Conservation (phyloP, 2,329 filamentous ascomycete species). For the Alternaria dauci region DNA sequence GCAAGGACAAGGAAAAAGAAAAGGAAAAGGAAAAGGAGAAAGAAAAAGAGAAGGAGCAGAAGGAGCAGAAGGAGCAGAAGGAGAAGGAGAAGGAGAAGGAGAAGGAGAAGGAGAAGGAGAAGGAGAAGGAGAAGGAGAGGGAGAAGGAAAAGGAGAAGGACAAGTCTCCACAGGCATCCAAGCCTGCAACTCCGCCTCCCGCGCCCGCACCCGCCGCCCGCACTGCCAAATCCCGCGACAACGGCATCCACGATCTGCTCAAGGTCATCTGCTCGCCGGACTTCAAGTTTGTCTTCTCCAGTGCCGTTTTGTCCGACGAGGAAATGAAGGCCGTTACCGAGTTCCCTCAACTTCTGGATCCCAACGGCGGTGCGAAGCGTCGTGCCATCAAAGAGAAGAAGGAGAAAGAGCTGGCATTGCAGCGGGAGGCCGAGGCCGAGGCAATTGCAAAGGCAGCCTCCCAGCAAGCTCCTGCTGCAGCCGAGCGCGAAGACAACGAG, state of each 20-base stretch:
- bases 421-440: constrained; percentile 62
- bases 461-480: constrained; percentile 24
- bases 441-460: constrained; percentile 57
- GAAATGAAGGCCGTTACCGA: constrained; percentile 62
- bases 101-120: constrained; percentile 44
- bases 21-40: constrained; percentile 30
- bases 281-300: constrained; percentile 65
- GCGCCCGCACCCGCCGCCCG: constrained; percentile 21
- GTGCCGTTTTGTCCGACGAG: constrained; percentile 51
- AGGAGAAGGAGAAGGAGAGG: constrained; percentile 34
- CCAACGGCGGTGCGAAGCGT: constrained; percentile 81
- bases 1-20: constrained; percentile 38
- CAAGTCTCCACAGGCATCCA: constrained; percentile 38
- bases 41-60: constrained; percentile 7
- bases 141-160: constrained; percentile 36
- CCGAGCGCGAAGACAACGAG: constrained; percentile 75
- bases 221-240: constrained; percentile 27
- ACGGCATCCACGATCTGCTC: constrained; percentile 49
- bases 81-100: constrained; percentile 44
- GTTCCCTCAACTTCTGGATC: constrained; percentile 83
- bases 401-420: constrained; percentile 64
- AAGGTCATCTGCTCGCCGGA: constrained; percentile 53
- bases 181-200: constrained; percentile 35
- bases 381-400: constrained; percentile 75
- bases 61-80: constrained; percentile 27